Conservation (phyloP, 2,329 filamentous ascomycete genomes). For the Calonectria crousiana region DNA sequence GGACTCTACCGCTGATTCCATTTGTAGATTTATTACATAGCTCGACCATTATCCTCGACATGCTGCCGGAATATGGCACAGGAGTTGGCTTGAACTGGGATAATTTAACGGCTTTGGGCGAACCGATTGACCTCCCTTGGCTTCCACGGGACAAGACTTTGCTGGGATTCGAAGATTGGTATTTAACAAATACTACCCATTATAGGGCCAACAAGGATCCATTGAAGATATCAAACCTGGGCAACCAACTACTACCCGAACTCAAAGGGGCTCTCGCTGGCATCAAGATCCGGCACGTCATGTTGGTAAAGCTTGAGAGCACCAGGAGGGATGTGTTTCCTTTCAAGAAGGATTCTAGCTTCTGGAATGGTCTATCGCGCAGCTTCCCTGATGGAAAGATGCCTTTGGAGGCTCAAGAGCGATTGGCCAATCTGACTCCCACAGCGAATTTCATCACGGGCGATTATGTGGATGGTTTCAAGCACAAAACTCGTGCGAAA, state of each 20-base stretch:
- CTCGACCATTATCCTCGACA: conserved; percentile 39
- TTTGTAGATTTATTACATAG: conserved; percentile 49
- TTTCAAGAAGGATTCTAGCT: conserved; percentile 51
- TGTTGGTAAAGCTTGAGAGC: conserved; percentile 56
- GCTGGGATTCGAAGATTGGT: conserved; percentile 47
- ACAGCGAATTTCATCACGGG: neutral
- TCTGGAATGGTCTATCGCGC: conserved; percentile 46
- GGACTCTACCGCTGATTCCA: conserved; percentile 49
- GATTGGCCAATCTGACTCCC: conserved; percentile 40
- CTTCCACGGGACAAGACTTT: conserved; percentile 40
- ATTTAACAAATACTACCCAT: conserved; percentile 27
- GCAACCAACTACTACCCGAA: conserved; percentile 42
- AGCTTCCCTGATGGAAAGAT: conserved; percentile 45
- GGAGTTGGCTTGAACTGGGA: conserved; percentile 45
- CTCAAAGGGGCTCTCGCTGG: conserved; percentile 36
- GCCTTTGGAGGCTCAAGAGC: conserved; percentile 42
- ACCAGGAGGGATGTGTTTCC: conserved; percentile 58
- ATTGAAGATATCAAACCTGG: conserved; percentile 52
- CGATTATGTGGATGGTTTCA: neutral
- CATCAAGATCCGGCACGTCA: conserved; percentile 55
- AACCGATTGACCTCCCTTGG: conserved; percentile 40
- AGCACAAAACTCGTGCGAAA: neutral
- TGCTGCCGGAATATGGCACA: conserved; percentile 37
- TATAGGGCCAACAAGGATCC: conserved; percentile 53
- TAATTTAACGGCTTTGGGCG: conserved; percentile 44